Evolutionary conservation across 2,329 filamentous ascomycete genomes (phyloP).

Genomic region (Pezicula rhizophila): DNA sequence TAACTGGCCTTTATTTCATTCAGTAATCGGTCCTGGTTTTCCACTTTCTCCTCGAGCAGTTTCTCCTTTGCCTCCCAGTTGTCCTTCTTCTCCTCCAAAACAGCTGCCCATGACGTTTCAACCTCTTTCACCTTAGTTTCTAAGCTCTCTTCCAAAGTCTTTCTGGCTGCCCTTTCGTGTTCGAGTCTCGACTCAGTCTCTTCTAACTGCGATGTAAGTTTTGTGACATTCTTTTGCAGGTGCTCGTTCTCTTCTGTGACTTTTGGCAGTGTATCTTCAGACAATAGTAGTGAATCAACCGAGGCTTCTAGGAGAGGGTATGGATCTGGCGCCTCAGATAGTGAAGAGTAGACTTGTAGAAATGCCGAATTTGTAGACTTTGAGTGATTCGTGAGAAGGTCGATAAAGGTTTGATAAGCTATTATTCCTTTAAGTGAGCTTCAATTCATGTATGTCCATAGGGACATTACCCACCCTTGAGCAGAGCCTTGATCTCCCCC

Average conservation of each 20-base stretch:
- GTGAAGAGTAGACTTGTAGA: constrained; percentile 82
- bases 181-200: constrained; percentile 77
- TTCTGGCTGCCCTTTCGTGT: constrained; percentile 65
- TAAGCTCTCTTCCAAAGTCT: constrained; percentile 69
- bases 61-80: constrained; percentile 96
- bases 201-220: constrained; percentile 75
- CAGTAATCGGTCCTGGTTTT: constrained; percentile 85
- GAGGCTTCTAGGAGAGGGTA: constrained; percentile 95
- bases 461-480: constrained; percentile 61
- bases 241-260: constrained; percentile 83
- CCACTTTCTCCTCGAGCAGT: constrained; percentile 83
- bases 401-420: constrained; percentile 97
- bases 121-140: constrained; percentile 83
- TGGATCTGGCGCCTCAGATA: constrained; percentile 93
- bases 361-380: constrained; percentile 93
- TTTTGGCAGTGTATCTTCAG: constrained; percentile 87
- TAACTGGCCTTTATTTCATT: constrained; percentile 96
- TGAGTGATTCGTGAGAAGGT: constrained; percentile 90
- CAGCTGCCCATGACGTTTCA: constrained; percentile 82
- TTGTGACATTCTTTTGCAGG: constrained; percentile 71
- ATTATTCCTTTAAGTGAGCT: constrained; percentile 5
- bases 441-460: neutral
- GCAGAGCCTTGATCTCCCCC: constrained; percentile 76
- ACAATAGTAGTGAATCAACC: constrained; percentile 85
- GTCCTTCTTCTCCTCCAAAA: constrained; percentile 86